Base-by-base conservation (phyloP, 129 eudicot genomes). In the Arctium minus region DNA sequence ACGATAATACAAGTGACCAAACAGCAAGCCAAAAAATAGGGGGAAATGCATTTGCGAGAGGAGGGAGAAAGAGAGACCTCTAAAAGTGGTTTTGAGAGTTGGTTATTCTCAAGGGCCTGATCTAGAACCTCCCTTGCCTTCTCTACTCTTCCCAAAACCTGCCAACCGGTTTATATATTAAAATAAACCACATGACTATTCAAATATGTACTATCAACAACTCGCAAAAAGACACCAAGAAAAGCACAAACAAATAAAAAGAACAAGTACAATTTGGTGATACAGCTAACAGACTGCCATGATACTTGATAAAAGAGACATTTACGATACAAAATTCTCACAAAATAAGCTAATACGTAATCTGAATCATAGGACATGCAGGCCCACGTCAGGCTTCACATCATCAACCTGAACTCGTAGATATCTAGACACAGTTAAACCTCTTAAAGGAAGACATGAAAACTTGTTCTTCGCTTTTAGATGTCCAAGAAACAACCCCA, bases 71-170 rank as follows among this genome's bases (percentile, higher is more conserved):
- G 68, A 84, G 76, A 72, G 72, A 96, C 99, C 99, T 96, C 98
- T 65, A 96, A 83, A 84, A 96, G 96, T 44, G 99, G 97, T 84
- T 96, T 96, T n/a, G 99, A 93, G 78, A 87, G 82, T 73, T 88
- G 98, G 56, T 78, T 86, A 79, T 73, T 87, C 84, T 96, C 99
- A 27, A 93, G 85, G 38, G 94, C 98, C 75, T 83, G 88, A 76
- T 84, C 94, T 80, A 96, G 91, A 88, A 96, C 87, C 75, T 96
- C 98, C 84, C 99, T 90, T 65, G 99, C 92, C 72, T 90, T 96
- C 68, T 96, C 99, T 33, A 84, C 91, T 84, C 86, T 93, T 74
- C 97, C 94, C 89, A 88, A 85, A 75, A 88, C 96, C 99, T 96
- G 83, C 17, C 35, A 88, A 65, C 69, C 29, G 29, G 68, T n/a